A percentile compares a stretch with the other conserved stretches of the same genome.
Conservation (phyloP, 345 rosid genomes). For the Eucalyptus melliodora region DNA sequence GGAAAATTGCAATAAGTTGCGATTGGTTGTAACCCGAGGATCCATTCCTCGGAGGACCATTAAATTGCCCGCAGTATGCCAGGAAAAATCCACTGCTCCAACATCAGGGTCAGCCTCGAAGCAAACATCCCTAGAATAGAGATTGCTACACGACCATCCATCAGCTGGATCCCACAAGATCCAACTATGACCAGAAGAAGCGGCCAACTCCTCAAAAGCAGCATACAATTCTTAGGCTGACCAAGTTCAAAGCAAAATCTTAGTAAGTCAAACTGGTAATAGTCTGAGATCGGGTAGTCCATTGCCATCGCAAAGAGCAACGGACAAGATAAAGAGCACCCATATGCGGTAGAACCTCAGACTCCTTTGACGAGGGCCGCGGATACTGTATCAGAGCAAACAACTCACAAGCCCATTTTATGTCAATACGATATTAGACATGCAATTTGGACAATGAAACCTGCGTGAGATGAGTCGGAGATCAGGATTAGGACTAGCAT, state of each 20-base stretch:
- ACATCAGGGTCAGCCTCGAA: background rate
- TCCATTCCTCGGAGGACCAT: background rate
- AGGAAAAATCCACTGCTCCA: background rate
- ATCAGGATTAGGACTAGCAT: background rate
- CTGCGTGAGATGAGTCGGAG: background rate
- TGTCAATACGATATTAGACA: background rate
- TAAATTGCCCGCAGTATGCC: background rate
- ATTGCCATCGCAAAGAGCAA: background rate
- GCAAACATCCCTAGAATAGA: background rate
- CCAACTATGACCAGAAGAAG: background rate
- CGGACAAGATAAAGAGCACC: background rate
- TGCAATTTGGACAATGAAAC: background rate
- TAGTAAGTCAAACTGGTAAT: background rate
- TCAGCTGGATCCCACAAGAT: background rate
- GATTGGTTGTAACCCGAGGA: background rate
- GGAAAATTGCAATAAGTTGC: background rate
- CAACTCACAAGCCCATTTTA: background rate
- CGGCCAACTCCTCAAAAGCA: background rate
- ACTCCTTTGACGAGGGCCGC: background rate
- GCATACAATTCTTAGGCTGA: background rate
- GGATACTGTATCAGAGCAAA: background rate
- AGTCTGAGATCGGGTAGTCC: background rate
- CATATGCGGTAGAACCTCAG: background rate
- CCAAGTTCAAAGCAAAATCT: background rate
- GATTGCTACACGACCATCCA: background rate